Evolutionary conservation across 2,329 filamentous ascomycete genomes (phyloP).

Genomic region (Fusarium graminum): DNA sequence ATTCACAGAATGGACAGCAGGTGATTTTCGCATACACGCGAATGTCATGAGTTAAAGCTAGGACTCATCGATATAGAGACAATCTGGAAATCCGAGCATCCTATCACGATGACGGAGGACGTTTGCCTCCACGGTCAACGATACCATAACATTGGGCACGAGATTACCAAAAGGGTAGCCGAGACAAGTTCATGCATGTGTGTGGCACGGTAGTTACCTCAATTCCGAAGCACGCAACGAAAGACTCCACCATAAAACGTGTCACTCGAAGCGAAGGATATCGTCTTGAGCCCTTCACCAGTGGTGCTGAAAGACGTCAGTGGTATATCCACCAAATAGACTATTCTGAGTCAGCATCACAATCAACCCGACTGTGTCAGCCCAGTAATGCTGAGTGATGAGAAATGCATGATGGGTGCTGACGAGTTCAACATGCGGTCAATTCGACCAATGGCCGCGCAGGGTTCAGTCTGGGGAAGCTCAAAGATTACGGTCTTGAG

Average conservation of each 20-base stretch:
- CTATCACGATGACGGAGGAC: too few species aligned
- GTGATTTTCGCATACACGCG: too few species aligned
- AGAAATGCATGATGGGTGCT: conserved; percentile 22
- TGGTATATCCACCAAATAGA: neutral
- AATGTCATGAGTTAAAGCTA: too few species aligned
- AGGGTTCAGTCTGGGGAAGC: conserved; percentile 21
- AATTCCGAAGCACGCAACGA: neutral
- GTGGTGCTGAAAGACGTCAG: neutral
- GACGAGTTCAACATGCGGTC: conserved; percentile 34
- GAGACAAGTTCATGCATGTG: neutral
- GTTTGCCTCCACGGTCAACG: too few species aligned
- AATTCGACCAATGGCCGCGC: conserved; percentile 17
- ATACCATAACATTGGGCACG: too few species aligned
- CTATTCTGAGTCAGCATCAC: neutral
- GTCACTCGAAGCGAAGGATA: neutral
- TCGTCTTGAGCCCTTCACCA: neutral
- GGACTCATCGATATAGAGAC: neutral
- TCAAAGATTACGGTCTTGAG: conserved; percentile 28
- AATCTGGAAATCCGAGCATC: neutral
- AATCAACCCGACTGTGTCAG: neutral
- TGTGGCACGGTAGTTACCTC: neutral
- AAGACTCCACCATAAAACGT: neutral
- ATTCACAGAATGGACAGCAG: too few species aligned
- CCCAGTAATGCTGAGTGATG: neutral
- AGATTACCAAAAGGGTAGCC: too few species aligned